These are phyloP conservation scores for Psilocybe subaeruginosa DNA, from an alignment of 768 basidiomycete species.

Conservation along the genomic window DNA sequence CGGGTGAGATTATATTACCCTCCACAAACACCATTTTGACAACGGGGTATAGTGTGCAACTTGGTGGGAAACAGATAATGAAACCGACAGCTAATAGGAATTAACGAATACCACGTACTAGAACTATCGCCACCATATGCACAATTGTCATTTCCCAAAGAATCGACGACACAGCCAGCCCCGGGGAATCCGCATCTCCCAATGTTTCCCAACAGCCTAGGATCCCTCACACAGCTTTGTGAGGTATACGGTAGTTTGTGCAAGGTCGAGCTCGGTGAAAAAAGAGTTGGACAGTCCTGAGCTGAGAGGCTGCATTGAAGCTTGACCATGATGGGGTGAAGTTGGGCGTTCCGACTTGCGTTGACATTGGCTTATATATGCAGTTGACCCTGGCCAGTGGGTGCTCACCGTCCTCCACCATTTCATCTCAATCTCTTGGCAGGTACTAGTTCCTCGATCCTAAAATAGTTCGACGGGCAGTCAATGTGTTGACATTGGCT, in stretches of 20 bases:
- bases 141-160: conserved; percentile 15
- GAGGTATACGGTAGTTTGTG: conserved; percentile 9
- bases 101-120: not conserved
- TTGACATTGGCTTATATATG: no score
- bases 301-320: conserved; percentile 5
- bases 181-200: conserved; percentile 17
- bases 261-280: not conserved
- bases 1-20: not conserved
- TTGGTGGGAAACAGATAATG: not conserved
- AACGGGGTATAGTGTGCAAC: not conserved
- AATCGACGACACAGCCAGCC: conserved; percentile 5
- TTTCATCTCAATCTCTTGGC: no score
- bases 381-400: no score
- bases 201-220: conserved; percentile 11
- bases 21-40: conserved; percentile 7
- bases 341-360: no score
- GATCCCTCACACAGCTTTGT: conserved; percentile 16
- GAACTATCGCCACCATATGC: conserved; percentile 9
- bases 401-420: no score
- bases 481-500: no score
- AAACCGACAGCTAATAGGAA: no score
- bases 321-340: not conserved
- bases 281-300: conserved; percentile 6
- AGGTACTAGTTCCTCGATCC: no score
- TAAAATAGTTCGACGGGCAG: no score